Base-by-base conservation (phyloP, 1,139 yeast species). In the Pichia sp. region DNA sequence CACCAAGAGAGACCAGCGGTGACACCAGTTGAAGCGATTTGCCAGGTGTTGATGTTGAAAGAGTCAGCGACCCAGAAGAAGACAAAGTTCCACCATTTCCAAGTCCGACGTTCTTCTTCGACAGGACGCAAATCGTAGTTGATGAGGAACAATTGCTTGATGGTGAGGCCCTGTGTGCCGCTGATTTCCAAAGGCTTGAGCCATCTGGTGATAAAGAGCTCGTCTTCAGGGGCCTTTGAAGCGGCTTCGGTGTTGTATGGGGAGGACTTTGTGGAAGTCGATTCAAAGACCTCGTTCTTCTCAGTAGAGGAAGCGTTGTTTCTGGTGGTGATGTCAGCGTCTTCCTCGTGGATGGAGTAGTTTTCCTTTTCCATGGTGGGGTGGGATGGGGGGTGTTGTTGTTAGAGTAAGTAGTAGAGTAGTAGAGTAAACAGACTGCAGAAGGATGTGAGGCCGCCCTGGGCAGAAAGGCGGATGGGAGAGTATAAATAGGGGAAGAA, bases 31-130 rank as follows among this genome's bases (percentile, higher is more conserved):
- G 93, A 82, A 8, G 95, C 96, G 59, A 89, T 87, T 69, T 86
- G 91, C 91, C 94, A 88, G 11, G 96, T 87, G 62, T 85, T 87
- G 58, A 89, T 82, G 65, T 88, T 88, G 69, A 89, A 85, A 22
- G 94, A 81, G 62, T 87, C 96, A 1, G 96, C 90, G 48, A 87
- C 67, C 96, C 96, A 88, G 59, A 86, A 86, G 53, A 78, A 82
- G 10, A 83, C 82, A 62, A 70, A 88, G 61, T 86, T 85, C 65
- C 73, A 83, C 94, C 95, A 86, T 28, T 79, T 71, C 96, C 96
- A 88, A 22, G 76, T 75, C 62, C 96, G 73, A 62, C 88, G 72
- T 15, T 70, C 76, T 21, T 68, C 73, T 58, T 84, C 88, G 2
- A 88, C 91, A 0, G 96, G 96, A 55, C 79, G 76, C 58, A 88